Conservation (phyloP, 2,329 filamentous ascomycete species). For the Scedosporium minutisporum region DNA sequence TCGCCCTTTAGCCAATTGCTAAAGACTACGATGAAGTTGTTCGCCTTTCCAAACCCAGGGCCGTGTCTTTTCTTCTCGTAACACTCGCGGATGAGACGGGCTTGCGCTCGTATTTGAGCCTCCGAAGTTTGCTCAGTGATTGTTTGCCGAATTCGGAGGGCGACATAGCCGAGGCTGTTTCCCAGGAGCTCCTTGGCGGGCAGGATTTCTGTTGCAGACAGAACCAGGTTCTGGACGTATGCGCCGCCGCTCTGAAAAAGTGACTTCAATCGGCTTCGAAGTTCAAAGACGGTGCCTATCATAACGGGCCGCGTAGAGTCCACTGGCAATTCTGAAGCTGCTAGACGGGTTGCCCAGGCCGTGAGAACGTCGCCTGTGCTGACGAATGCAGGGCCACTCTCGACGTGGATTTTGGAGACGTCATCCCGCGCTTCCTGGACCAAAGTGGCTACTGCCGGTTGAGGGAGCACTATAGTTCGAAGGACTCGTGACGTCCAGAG, state of each 20-base stretch:
- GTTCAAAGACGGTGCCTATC: not conserved
- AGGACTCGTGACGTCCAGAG: not conserved
- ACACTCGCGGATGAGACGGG: not conserved
- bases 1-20: slow-evolving; percentile 11
- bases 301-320: not conserved
- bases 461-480: not conserved
- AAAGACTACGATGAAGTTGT: slow-evolving; percentile 6
- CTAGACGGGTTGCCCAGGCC: not conserved
- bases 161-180: not conserved
- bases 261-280: not conserved
- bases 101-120: not conserved
- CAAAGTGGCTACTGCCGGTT: not conserved
- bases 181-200: not conserved
- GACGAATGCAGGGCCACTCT: not conserved
- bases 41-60: slow-evolving; percentile 5
- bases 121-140: not conserved
- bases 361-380: slow-evolving; percentile 1
- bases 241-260: not conserved
- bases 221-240: not conserved
- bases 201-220: not conserved
- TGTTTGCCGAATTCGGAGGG: not conserved
- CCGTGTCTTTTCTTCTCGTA: not conserved
- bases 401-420: not conserved
- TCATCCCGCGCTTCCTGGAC: not conserved
- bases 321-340: not conserved